Conservation (phyloP, 352 stramenopile species). For the Phytophthora tubulina region DNA sequence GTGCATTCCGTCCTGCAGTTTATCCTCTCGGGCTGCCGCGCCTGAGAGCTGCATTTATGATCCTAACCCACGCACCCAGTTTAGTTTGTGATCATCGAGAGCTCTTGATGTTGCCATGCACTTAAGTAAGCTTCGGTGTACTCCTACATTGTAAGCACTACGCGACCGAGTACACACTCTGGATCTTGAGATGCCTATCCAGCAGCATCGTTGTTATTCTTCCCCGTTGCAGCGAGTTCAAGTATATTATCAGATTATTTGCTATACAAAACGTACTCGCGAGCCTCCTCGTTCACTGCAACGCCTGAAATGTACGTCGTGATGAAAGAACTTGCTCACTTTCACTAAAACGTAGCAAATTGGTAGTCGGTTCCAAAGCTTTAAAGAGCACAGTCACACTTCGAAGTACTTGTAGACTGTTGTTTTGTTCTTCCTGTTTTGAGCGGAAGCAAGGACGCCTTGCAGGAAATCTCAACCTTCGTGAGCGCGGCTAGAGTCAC, state of each 20-base stretch:
- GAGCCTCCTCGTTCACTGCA: conserved; percentile 62
- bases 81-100: conserved; percentile 58
- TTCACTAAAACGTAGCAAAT: conserved; percentile 71
- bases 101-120: conserved; percentile 53
- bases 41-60: conserved; percentile 88
- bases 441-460: conserved; percentile 36
- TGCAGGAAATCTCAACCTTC: conserved; percentile 61
- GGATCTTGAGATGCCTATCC: conserved; percentile 64
- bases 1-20: conserved; percentile 94
- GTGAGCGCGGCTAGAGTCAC: conserved; percentile 54
- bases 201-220: conserved; percentile 27
- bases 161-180: conserved; percentile 69
- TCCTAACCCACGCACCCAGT: conserved; percentile 61
- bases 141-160: conserved; percentile 57
- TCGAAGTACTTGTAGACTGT: background rate
- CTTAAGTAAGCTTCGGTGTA: conserved; percentile 63
- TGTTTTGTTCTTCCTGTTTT: conserved; percentile 22
- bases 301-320: conserved; percentile 98
- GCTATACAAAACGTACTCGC: conserved; percentile 69
- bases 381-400: no score
- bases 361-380: conserved; percentile 15
- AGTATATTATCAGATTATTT: conserved; percentile 91
- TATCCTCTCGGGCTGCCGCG: conserved; percentile 97
- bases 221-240: conserved; percentile 40
- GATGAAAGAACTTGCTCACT: conserved; percentile 90